These are phyloP conservation scores for Pichia kluyveri DNA, from an alignment of 805 yeast genomes.

Conservation along the genomic window DNA sequence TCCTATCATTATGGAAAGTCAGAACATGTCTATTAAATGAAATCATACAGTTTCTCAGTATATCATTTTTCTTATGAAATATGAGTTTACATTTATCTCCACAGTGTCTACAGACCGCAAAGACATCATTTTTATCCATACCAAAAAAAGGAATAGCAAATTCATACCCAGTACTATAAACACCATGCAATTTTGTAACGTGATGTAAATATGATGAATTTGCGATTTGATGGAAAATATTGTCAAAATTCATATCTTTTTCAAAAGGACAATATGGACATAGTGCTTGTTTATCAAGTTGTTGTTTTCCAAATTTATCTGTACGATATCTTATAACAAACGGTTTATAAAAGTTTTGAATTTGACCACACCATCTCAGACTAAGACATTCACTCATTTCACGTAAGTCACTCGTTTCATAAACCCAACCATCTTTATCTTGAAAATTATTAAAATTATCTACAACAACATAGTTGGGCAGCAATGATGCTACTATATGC, in stretches of 20 bases:
- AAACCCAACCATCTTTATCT: no score
- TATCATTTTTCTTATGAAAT: background rate
- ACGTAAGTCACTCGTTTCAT: no score
- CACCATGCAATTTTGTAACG: conserved; percentile 27
- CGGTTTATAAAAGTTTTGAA: conserved; percentile 7
- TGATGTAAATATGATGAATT: conserved; percentile 26
- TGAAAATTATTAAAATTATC: background rate
- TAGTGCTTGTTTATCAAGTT: conserved; percentile 19
- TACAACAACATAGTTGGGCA: no score
- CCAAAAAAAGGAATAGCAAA: conserved; percentile 19
- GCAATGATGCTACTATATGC: no score
- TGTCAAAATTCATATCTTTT: background rate
- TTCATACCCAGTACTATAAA: conserved; percentile 23
- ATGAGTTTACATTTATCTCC: background rate
- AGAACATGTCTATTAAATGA: background rate
- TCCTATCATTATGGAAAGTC: background rate
- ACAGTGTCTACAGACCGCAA: conserved; percentile 3
- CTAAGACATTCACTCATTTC: no score
- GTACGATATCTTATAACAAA: conserved; percentile 14
- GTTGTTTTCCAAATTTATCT: background rate
- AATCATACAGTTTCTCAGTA: background rate
- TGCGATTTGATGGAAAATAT: conserved; percentile 17
- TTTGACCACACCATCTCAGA: background rate
- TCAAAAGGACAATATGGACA: conserved; percentile 24
- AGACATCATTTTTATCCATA: background rate